phyloP scores from a whole-genome alignment of 768 basidiomycete species.

The Tricholoma terreum region DNA sequence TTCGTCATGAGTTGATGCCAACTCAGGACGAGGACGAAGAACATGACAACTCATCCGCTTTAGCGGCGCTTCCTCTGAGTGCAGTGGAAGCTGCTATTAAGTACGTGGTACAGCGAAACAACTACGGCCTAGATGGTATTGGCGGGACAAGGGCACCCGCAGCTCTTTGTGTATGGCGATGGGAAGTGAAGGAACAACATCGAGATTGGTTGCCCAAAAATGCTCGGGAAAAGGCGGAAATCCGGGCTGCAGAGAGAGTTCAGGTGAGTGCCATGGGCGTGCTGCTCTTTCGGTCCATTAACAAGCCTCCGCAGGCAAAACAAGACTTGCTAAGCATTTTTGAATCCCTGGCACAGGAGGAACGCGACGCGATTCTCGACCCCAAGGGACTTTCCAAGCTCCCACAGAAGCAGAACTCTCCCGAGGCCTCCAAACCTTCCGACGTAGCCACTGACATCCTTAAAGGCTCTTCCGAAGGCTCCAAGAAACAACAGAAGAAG shows the following conservation, averaged over 20 bases:
- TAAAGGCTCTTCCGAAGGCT: conserved; percentile 22
- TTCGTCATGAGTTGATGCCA: conserved; percentile 68
- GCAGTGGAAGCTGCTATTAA: conserved; percentile 66
- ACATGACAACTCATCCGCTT: conserved; percentile 34
- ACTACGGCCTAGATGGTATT: conserved; percentile 72
- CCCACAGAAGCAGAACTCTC: conserved; percentile 31
- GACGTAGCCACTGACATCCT: conserved; percentile 24
- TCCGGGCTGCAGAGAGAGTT: conserved; percentile 58
- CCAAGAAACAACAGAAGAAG: conserved; percentile 33
- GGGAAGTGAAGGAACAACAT: conserved; percentile 71
- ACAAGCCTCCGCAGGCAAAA: conserved; percentile 49
- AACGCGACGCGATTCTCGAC: conserved; percentile 54
- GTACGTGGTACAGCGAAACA: conserved; percentile 59
- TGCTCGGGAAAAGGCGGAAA: conserved; percentile 57
- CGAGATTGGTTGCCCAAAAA: conserved; percentile 67
- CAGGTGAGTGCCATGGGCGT: conserved; percentile 42
- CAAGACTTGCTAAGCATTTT: conserved; percentile 53
- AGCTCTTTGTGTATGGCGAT: conserved; percentile 75
- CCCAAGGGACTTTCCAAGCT: conserved; percentile 39
- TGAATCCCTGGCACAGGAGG: conserved; percentile 52
- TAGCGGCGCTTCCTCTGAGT: conserved; percentile 43
- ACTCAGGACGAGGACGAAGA: conserved; percentile 56
- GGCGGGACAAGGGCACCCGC: conserved; percentile 54
- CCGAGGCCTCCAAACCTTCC: conserved; percentile 11
- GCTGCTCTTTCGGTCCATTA: not conserved